Percentiles rank a stretch among this genome's conserved stretches.
These are phyloP conservation scores for Ballota nigra DNA, from an alignment of 257 asterid genomes.

Conservation along the genomic window DNA sequence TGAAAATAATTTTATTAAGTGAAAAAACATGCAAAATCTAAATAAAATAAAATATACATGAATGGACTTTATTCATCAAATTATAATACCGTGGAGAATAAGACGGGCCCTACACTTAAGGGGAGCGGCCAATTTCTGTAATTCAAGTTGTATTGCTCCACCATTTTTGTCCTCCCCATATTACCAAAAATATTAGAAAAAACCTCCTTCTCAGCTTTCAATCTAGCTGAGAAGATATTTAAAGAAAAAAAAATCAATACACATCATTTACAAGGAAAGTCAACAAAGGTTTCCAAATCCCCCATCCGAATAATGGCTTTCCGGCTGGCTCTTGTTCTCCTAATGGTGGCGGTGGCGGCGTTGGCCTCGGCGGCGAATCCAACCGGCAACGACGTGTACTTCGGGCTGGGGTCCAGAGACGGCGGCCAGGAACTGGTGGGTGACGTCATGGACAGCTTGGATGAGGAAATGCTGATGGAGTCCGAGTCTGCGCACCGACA, in stretches of 20 bases:
- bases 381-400: not conserved
- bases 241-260: not conserved
- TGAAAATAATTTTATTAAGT: too few relatives aligned
- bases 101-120: not conserved
- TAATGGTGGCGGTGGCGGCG: conserved; percentile 32
- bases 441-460: conserved; percentile 34
- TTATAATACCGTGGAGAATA: not conserved
- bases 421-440: conserved; percentile 33
- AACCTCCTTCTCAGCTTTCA: not conserved
- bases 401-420: not conserved
- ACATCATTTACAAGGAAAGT: not conserved
- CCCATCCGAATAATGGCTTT: conserved; percentile 33
- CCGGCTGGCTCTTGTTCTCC: conserved; percentile 33
- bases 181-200: not conserved
- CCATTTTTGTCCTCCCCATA: not conserved
- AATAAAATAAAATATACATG: not conserved
- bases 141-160: not conserved
- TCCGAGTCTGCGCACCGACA: conserved; percentile 37
- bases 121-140: not conserved
- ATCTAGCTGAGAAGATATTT: not conserved
- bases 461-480: conserved; percentile 52
- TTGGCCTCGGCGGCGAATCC: conserved; percentile 39
- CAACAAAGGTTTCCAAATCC: not conserved
- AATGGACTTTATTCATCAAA: not conserved
- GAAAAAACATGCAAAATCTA: not conserved